phyloP scores from a whole-genome alignment of 1,284 basidiomycete genomes.

The Paramarasmius palmivorus region DNA sequence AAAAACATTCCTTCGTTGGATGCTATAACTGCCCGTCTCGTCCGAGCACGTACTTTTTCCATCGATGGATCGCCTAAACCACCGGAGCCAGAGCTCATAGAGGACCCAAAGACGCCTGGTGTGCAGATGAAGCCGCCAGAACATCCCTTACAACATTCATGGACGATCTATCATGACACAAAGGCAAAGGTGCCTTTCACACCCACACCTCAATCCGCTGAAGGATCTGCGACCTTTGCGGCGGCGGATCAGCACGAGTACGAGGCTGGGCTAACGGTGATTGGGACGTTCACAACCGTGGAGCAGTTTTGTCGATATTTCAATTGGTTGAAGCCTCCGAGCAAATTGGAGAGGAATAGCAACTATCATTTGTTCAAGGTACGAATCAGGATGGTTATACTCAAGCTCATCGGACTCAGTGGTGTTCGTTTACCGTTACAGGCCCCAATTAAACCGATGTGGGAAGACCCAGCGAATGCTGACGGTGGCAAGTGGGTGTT shows the following conservation, averaged over 20 bases:
- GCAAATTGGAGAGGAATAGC: constrained; percentile 81
- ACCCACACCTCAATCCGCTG: constrained; percentile 28
- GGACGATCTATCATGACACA: constrained; percentile 89
- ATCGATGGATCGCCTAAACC: constrained; percentile 72
- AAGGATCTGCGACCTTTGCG: constrained; percentile 20
- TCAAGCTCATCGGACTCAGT: too few relatives aligned
- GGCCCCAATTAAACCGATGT: constrained; percentile 89
- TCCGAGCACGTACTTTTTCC: constrained; percentile 65
- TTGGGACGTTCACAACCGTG: constrained; percentile 83
- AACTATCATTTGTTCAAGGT: constrained; percentile 94
- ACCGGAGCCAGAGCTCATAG: constrained; percentile 72
- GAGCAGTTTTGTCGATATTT: constrained; percentile 93
- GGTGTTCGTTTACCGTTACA: background rate
- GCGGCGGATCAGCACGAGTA: constrained; percentile 67
- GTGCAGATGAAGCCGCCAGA: constrained; percentile 72
- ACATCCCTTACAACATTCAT: constrained; percentile 82
- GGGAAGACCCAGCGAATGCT: constrained; percentile 93
- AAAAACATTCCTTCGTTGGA: constrained; percentile 84
- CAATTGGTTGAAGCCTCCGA: constrained; percentile 92
- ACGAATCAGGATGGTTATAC: background rate
- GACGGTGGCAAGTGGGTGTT: constrained; percentile 94
- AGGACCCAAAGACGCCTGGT: constrained; percentile 79
- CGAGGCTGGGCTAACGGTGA: constrained; percentile 74
- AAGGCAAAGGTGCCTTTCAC: constrained; percentile 72
- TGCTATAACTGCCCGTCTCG: constrained; percentile 75